Conservation (phyloP, 805 yeast species). For the Candida pini region DNA sequence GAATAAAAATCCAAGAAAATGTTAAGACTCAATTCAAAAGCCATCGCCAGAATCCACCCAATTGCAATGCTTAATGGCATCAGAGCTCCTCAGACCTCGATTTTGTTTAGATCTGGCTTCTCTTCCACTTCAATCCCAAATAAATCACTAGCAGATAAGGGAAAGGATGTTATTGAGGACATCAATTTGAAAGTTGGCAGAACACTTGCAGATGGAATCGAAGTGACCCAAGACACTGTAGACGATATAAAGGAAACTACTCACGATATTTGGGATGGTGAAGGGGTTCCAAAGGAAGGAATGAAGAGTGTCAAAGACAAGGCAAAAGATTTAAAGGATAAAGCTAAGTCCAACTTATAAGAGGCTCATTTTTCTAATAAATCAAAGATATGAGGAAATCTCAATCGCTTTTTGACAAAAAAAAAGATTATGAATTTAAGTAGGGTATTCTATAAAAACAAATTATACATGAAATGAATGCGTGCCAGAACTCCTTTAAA, state of each 20-base stretch:
- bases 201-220: slow-evolving; percentile 33
- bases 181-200: slow-evolving; percentile 33
- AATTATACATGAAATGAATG: background rate
- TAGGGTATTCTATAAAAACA: background rate
- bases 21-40: too few relatives aligned
- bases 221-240: slow-evolving; percentile 26
- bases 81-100: too few relatives aligned
- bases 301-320: background rate
- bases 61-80: too few relatives aligned
- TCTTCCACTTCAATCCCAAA: background rate
- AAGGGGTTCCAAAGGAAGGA: slow-evolving; percentile 5
- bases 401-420: background rate
- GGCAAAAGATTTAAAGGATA: slow-evolving; percentile 2
- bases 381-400: background rate
- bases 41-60: too few relatives aligned
- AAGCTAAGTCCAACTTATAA: slow-evolving; percentile 9
- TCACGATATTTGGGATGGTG: too few relatives aligned
- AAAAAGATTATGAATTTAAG: background rate
- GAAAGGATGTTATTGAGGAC: slow-evolving; percentile 19
- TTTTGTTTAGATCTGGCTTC: too few relatives aligned
- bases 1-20: too few relatives aligned
- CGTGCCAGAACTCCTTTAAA: background rate
- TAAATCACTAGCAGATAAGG: slow-evolving; percentile 11
- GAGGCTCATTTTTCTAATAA: background rate
- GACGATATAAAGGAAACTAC: slow-evolving; percentile 24